phyloP scores from a whole-genome alignment of 805 yeast genomes.

The Suhomyces prunicola region DNA sequence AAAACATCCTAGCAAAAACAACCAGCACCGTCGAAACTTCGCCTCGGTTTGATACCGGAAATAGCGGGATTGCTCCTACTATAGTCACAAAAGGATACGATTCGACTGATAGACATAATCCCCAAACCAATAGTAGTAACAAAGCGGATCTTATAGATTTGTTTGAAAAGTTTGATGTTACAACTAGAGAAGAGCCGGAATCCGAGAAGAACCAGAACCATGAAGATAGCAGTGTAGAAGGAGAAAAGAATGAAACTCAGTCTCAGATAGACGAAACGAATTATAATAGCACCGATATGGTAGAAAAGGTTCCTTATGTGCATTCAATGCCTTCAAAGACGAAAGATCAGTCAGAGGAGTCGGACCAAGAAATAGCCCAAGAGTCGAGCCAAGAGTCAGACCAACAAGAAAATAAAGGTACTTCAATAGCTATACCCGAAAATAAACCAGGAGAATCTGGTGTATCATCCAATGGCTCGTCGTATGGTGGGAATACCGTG shows the following conservation, averaged over 20 bases:
- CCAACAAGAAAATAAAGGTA: not conserved
- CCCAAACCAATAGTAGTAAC: not conserved
- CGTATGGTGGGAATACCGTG: not conserved
- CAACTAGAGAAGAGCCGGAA: constrained; percentile 1
- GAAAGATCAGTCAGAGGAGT: too few relatives aligned
- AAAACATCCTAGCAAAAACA: constrained; percentile 13
- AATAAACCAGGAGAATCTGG: not conserved
- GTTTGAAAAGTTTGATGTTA: constrained; percentile 34
- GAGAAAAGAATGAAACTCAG: not conserved
- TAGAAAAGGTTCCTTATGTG: not conserved
- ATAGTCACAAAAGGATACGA: constrained; percentile 15
- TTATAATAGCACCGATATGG: not conserved
- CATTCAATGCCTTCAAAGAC: not conserved
- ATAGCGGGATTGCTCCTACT: constrained; percentile 20
- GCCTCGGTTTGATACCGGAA: not conserved
- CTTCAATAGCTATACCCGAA: not conserved
- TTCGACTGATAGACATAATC: not conserved
- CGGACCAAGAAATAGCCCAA: not conserved
- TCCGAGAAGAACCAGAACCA: not conserved
- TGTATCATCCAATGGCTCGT: not conserved
- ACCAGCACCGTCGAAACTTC: not conserved
- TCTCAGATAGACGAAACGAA: not conserved
- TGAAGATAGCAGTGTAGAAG: not conserved
- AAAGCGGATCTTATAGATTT: constrained; percentile 26
- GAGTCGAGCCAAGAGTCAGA: not conserved